Evolutionary conservation across 1,284 basidiomycete species (phyloP).

Genomic region (Cryptococcus sp.): DNA sequence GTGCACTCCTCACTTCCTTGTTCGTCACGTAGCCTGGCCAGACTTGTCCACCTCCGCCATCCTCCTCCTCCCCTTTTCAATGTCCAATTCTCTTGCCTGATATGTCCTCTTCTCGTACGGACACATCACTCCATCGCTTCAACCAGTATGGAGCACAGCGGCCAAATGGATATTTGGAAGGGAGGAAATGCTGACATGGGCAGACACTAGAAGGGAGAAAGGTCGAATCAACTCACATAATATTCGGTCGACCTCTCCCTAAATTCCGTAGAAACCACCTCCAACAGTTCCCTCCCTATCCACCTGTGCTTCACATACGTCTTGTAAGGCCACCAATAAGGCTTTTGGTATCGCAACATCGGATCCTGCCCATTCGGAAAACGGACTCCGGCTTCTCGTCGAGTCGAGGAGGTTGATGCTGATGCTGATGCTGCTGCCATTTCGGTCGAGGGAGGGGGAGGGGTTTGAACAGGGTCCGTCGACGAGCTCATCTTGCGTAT

Average conservation of each 20-base stretch:
- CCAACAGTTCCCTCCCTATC: slow-evolving; percentile 51
- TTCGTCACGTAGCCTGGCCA: too few relatives aligned
- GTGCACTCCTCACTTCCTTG: background rate
- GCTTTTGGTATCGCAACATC: slow-evolving; percentile 45
- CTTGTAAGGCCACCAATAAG: slow-evolving; percentile 57
- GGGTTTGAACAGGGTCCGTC: too few relatives aligned
- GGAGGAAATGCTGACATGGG: background rate
- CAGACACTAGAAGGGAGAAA: background rate
- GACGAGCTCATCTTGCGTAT: too few relatives aligned
- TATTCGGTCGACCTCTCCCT: slow-evolving; percentile 85
- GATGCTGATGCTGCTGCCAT: too few relatives aligned
- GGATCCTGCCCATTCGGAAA: slow-evolving; percentile 43
- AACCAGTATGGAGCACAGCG: too few relatives aligned
- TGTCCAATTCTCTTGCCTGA: too few relatives aligned
- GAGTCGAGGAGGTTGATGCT: too few relatives aligned
- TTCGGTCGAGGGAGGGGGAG: too few relatives aligned
- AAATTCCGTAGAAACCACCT: slow-evolving; percentile 84
- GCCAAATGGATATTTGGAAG: too few relatives aligned
- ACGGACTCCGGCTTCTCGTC: too few relatives aligned
- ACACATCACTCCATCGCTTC: background rate
- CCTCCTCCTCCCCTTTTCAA: too few relatives aligned
- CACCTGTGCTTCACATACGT: slow-evolving; percentile 83
- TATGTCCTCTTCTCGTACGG: background rate
- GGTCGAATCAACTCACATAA: slow-evolving; percentile 60
- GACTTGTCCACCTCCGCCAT: too few relatives aligned